Evolutionary conservation across 129 eudicot species (phyloP).

Genomic region (Apium graveolens): DNA sequence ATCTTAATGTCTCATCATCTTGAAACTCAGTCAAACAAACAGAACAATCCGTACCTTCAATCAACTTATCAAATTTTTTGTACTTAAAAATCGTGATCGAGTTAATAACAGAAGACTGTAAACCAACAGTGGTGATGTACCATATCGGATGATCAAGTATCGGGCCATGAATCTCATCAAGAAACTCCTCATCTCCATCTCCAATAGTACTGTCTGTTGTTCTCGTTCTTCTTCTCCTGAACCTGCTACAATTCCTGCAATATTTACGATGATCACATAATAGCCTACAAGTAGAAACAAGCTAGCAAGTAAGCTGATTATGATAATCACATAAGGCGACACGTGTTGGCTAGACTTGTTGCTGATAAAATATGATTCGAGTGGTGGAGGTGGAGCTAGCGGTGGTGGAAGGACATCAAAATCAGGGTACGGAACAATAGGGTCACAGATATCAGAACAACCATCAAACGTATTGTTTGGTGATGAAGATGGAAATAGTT

Average conservation of each 20-base stretch:
- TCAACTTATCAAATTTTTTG: conserved; percentile 30
- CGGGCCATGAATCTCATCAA: conserved; percentile 27
- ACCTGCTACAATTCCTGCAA: conserved; percentile 15
- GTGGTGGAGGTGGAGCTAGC: conserved; percentile 4
- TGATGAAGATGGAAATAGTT: conserved; percentile 21
- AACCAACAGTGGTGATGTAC: conserved; percentile 53
- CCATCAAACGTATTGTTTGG: conserved; percentile 22
- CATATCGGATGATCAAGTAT: conserved; percentile 53
- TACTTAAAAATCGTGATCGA: conserved; percentile 34
- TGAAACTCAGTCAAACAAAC: conserved; percentile 57
- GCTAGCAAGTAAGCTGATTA: conserved; percentile 24
- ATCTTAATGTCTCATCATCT: conserved; percentile 39
- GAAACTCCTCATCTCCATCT: conserved; percentile 15
- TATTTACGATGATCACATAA: conserved; percentile 35
- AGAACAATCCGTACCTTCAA: conserved; percentile 59
- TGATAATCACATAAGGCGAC: conserved; percentile 30
- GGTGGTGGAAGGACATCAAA: conserved; percentile 12
- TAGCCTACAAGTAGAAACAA: conserved; percentile 34
- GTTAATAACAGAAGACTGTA: conserved; percentile 46
- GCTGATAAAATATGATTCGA: not conserved
- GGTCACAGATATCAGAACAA: conserved; percentile 40
- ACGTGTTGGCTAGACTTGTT: conserved; percentile 14
- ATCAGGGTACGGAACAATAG: conserved; percentile 31
- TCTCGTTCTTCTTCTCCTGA: conserved; percentile 13
- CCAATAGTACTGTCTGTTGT: not conserved